Conservation (phyloP, 257 asterid species). For the Solanum chiquidenum region DNA sequence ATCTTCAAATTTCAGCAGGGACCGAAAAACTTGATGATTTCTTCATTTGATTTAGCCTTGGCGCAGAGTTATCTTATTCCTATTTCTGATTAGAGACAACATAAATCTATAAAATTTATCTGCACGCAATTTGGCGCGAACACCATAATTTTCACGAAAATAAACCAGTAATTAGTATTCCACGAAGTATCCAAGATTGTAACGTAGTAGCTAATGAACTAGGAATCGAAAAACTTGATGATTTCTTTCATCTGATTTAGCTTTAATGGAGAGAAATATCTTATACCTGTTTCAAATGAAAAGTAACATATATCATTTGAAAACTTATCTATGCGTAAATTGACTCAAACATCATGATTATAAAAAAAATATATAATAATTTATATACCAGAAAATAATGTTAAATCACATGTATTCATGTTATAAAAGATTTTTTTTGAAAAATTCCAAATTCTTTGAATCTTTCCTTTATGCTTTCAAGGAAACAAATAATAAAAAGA, state of each 20-base stretch:
- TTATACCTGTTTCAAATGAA: accelerated
- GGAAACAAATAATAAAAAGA: background rate
- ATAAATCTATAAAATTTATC: accelerated
- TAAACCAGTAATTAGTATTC: accelerated
- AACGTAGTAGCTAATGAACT: background rate
- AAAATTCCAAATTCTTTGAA: background rate
- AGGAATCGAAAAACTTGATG: accelerated
- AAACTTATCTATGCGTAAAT: background rate
- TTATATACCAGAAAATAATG: background rate
- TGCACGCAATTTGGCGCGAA: background rate
- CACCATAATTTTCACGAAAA: no score
- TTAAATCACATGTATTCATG: background rate
- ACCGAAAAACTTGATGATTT: no score
- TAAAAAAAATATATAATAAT: background rate
- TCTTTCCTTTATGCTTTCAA: background rate
- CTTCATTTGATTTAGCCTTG: background rate
- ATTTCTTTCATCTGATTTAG: background rate
- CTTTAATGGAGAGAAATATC: background rate
- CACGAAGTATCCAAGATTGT: background rate
- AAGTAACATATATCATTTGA: background rate
- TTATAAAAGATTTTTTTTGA: background rate
- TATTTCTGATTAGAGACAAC: no score
- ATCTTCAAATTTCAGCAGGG: no score
- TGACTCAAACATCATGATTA: background rate
- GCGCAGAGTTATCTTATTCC: accelerated